Conservation (phyloP, 768 basidiomycete species). For the Phlebiopsis flavidoalba region DNA sequence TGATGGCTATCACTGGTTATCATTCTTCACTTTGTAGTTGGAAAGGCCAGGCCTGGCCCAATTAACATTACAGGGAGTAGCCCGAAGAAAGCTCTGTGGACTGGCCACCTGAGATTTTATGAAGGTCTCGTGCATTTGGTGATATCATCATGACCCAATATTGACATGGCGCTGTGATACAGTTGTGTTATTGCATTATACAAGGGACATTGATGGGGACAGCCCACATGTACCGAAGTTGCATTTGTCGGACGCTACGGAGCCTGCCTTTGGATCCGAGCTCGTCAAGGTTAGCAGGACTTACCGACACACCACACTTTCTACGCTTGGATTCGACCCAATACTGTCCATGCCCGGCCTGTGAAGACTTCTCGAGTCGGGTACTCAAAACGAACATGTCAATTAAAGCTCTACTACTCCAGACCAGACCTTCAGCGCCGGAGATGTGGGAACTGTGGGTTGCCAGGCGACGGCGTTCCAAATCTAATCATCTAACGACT, state of each 20-base stretch:
- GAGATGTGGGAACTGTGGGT: conserved; percentile 85
- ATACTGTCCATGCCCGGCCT: conserved; percentile 61
- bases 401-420: conserved; percentile 68
- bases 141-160: background rate
- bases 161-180: background rate
- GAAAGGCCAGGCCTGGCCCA: conserved; percentile 44
- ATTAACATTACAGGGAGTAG: conserved; percentile 47
- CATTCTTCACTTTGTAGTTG: conserved; percentile 28
- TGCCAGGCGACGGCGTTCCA: conserved; percentile 43
- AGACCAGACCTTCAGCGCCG: conserved; percentile 79
- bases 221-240: conserved; percentile 40
- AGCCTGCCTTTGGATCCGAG: conserved; percentile 69
- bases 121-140: conserved; percentile 40
- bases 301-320: conserved; percentile 65
- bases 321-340: conserved; percentile 72
- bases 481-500: background rate
- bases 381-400: conserved; percentile 55
- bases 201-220: conserved; percentile 30
- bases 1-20: background rate
- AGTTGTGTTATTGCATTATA: conserved; percentile 71
- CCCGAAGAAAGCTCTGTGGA: conserved; percentile 35
- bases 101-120: conserved; percentile 67
- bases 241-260: conserved; percentile 71
- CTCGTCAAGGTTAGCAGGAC: conserved; percentile 53
- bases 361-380: conserved; percentile 40